phyloP scores from a whole-genome alignment of 208 protist genomes.

The Leishmania mexicana region DNA sequence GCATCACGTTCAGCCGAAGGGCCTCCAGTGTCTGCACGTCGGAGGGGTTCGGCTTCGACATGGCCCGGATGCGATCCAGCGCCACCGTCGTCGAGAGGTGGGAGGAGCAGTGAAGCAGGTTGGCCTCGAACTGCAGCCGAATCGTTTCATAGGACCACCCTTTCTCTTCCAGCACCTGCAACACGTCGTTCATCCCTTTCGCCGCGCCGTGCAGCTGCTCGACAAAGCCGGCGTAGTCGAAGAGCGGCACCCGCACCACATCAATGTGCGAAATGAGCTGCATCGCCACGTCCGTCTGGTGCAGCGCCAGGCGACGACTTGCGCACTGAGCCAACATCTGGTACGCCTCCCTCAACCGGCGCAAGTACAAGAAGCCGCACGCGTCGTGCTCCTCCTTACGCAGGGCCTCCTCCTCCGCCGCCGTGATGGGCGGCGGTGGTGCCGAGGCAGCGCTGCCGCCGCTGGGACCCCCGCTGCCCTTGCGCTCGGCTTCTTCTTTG shows the following conservation, averaged over 20 bases:
- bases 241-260: conserved; percentile 45
- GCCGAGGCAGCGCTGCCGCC: background rate
- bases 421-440: conserved; percentile 1
- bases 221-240: conserved; percentile 52
- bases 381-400: conserved; percentile 48
- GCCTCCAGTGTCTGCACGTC: conserved; percentile 71
- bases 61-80: conserved; percentile 44
- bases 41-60: conserved; percentile 44
- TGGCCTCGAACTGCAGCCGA: conserved; percentile 39
- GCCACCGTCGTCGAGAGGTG: conserved; percentile 57
- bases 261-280: conserved; percentile 68
- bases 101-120: conserved; percentile 45
- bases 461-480: background rate
- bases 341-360: conserved; percentile 61
- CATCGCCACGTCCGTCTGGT: conserved; percentile 62
- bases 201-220: conserved; percentile 18
- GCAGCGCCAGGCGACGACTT: conserved; percentile 51
- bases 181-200: conserved; percentile 17
- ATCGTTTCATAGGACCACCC: conserved; percentile 19
- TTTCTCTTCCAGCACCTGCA: conserved; percentile 19
- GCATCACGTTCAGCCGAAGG: conserved; percentile 71
- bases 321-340: conserved; percentile 63
- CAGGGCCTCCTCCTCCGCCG: conserved; percentile 27
- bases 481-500: background rate
- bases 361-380: conserved; percentile 65